phyloP scores from a whole-genome alignment of 768 basidiomycete species.

The Psilocybe sp. region DNA sequence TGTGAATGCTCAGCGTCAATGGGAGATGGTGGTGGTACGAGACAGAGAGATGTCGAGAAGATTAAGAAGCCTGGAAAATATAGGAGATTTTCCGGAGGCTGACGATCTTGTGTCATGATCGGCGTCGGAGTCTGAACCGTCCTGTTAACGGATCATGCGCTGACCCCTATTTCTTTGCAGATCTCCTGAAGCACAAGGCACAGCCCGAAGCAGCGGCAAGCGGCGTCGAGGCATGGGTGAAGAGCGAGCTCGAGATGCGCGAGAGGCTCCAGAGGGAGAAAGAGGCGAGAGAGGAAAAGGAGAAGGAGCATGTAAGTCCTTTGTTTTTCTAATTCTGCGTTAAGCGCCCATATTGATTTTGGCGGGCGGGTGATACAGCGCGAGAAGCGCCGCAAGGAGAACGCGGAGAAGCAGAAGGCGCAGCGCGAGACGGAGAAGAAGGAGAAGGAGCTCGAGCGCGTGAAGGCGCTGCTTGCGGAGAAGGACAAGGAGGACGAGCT shows the following conservation, averaged over 20 bases:
- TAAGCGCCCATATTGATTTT: not conserved
- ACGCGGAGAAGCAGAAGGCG: slow-evolving; percentile 56
- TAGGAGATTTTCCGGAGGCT: too few relatives aligned
- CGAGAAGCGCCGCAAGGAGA: slow-evolving; percentile 46
- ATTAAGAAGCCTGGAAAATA: too few relatives aligned
- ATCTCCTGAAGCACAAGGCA: slow-evolving; percentile 82
- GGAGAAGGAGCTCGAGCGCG: slow-evolving; percentile 53
- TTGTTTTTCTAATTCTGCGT: not conserved
- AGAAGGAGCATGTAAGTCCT: slow-evolving; percentile 59
- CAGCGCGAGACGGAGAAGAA: slow-evolving; percentile 67
- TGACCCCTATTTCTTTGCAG: slow-evolving; percentile 29
- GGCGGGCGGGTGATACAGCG: slow-evolving; percentile 24
- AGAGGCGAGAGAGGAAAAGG: slow-evolving; percentile 65
- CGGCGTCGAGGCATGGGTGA: slow-evolving; percentile 69
- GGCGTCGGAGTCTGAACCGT: slow-evolving; percentile 3
- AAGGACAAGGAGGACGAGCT: slow-evolving; percentile 50
- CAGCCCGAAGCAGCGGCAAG: slow-evolving; percentile 73
- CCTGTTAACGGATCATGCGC: slow-evolving; percentile 1
- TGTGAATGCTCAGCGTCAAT: too few relatives aligned
- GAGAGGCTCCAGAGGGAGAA: slow-evolving; percentile 73
- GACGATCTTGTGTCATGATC: too few relatives aligned
- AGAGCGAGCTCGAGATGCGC: slow-evolving; percentile 69
- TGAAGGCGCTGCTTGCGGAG: slow-evolving; percentile 47
- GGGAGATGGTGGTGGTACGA: too few relatives aligned
- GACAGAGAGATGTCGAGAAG: too few relatives aligned